Base-by-base conservation (phyloP, 345 rosid species). In the Carallia pectinifolia region DNA sequence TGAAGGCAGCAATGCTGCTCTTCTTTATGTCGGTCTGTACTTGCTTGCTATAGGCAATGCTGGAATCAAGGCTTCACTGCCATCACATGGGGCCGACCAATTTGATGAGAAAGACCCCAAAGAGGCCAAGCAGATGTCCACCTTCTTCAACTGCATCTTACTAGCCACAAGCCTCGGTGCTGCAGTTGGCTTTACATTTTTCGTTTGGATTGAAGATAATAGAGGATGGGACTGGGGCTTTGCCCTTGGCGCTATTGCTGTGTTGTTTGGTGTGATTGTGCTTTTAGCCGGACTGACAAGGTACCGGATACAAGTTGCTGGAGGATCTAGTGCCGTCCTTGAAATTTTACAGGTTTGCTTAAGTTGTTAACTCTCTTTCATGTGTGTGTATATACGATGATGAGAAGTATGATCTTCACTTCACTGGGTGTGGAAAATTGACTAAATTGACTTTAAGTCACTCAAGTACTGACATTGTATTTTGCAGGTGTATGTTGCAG, bases 151-250 rank as follows among this genome's bases (percentile, higher is more conserved):
- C 67, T 70, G 9, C 63, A 44, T 86, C 54, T 55, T 86, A 81
- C 67, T 86, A 1, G 74, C 74, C 1, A 0, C 81, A 2, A 83
- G 86, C 66, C 0, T 68, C 1, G 90, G 93, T 2, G 84, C 80
- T 16, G 80, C 82, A 19, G 53, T 71, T 23, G 80, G 89, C 71
- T 68, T 85, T 39, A 80, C 89, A 0, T 71, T 88, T 58, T 7
- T 81, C 7, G 86, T 86, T 18, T 85, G 89, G 90, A 58, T 88
- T 38, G 83, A 88, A 61, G 85, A 83, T 65, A 56, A 85, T 44
- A 83, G 62, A 77, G 90, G 90, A 29, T 86, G 89, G 88, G 90
- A 82, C 66, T 78, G 79, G 82, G 88, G 89, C 19, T 82, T 88
- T 12, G 80, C 80, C 19, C 0, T 85, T 30, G 34, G 79, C 7